Evolutionary conservation across 495 filamentous ascomycete genomes (phyloP), one percentile per base, ranked within the genome.

Genomic region (Viridothelium virens): DNA sequence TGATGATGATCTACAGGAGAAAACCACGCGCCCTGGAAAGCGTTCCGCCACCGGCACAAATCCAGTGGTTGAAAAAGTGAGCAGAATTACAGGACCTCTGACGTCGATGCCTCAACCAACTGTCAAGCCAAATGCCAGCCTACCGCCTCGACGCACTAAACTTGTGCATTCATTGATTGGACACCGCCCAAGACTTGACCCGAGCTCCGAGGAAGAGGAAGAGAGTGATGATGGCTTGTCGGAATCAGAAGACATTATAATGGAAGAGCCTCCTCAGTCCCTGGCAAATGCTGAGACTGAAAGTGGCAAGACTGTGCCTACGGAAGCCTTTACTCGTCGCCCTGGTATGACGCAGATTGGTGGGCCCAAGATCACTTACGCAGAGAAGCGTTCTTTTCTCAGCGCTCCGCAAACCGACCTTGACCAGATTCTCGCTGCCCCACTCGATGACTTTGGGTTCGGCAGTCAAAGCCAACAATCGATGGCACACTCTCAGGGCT

Each of bases 351-450:
- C 63, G 0, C 56, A 63, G 33, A 44, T 10, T 16, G 70, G 66
- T 63, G 75, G 81, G 31, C 77, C 79, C 5, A 83, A 76, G 63
- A 75, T 85, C 39, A 89, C 86, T 7, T 89, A 89, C 75, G 83
- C 83, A n/a, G 53, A 79, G 36, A 82, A 85, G 67, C 79, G 86
- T 38, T 84, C 85, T 33, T 86, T 86, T 56, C 71, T 88, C 16
- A 78, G 81, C 70, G 84, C 87, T 50, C 31, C 53, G 31, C 53
- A 33, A 14, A 36, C 2, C 6, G 53, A 59, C 36, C 31, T 59
- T 18, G 66, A 70, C 18, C 73, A 68, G 41, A 38, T 75, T 4
- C 73, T 75, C 62, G 72, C 74, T 56, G 62, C 68, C 18, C 65
- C 69, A 7, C 50, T 77, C 18, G 66, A 61, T 9, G 47, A 66